Percentiles rank a stretch among this genome's conserved stretches.
Conservation (phyloP, 2,329 filamentous ascomycete genomes). For the Blastomyces gilchristii region DNA sequence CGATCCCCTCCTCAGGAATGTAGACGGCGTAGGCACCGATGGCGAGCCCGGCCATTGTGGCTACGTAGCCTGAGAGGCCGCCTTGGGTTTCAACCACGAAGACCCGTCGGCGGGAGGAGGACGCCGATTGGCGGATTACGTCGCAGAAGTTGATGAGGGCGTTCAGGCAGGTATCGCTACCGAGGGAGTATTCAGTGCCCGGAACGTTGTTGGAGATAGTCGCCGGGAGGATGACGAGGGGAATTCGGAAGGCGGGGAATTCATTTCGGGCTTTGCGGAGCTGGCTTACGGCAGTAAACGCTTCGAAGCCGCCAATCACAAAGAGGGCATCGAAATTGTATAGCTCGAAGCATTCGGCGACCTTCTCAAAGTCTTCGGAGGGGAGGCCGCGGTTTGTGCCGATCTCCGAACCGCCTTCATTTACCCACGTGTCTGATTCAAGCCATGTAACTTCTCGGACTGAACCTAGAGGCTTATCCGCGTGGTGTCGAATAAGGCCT, state of each 20-base stretch:
- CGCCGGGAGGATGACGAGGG: conserved; percentile 83
- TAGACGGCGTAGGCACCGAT: conserved; percentile 91
- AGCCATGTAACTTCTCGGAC: conserved; percentile 85
- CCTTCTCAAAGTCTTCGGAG: conserved; percentile 70
- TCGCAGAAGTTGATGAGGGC: conserved; percentile 92
- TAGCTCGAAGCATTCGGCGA: conserved; percentile 71
- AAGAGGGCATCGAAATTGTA: conserved; percentile 89
- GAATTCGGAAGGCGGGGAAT: conserved; percentile 82
- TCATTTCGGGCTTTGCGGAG: conserved; percentile 67
- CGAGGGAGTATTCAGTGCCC: conserved; percentile 91
- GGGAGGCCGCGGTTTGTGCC: conserved; percentile 93
- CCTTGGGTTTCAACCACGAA: conserved; percentile 97
- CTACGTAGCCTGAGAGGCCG: conserved; percentile 85
- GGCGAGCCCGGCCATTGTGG: conserved; percentile 79
- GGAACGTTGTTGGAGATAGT: conserved; percentile 99
- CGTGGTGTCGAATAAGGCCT: conserved; percentile 84
- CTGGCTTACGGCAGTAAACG: conserved; percentile 83
- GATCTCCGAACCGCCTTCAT: conserved; percentile 93
- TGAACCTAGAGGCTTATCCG: conserved; percentile 66
- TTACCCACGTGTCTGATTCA: conserved; percentile 90
- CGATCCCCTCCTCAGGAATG: conserved; percentile 92
- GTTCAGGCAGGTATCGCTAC: conserved; percentile 93
- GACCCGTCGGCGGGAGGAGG: conserved; percentile 80
- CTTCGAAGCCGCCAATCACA: conserved; percentile 89
- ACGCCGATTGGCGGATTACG: conserved; percentile 94